Percentiles rank a stretch among this genome's conserved stretches.
These are phyloP conservation scores for Pestalotiopsis sp. DNA, from an alignment of 2,329 filamentous ascomycete genomes.

Conservation along the genomic window DNA sequence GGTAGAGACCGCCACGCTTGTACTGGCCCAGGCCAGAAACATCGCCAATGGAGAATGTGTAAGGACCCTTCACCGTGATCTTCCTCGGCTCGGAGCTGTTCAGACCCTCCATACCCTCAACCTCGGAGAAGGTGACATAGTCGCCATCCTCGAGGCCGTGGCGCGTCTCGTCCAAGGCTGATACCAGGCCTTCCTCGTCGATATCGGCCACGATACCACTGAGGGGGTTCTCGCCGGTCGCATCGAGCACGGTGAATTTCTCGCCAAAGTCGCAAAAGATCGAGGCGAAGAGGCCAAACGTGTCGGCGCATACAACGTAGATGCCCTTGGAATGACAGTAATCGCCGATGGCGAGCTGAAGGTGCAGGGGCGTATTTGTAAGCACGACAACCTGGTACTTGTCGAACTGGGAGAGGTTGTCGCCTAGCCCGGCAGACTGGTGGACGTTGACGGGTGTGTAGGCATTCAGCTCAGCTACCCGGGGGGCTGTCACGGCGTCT, in stretches of 20 bases:
- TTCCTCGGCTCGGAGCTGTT: slow-evolving; percentile 86
- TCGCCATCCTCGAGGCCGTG: slow-evolving; percentile 97
- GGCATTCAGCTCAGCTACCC: slow-evolving; percentile 91
- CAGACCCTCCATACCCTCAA: slow-evolving; percentile 88
- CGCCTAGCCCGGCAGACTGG: slow-evolving; percentile 64
- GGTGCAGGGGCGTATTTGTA: slow-evolving; percentile 78
- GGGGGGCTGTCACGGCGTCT: slow-evolving; percentile 82
- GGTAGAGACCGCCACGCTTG: slow-evolving; percentile 83
- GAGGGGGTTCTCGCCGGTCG: slow-evolving; percentile 85
- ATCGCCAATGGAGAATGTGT: slow-evolving; percentile 96
- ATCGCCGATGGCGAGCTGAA: slow-evolving; percentile 83
- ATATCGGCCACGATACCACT: slow-evolving; percentile 90
- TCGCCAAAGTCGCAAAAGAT: slow-evolving; percentile 98
- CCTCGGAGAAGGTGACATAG: slow-evolving; percentile 90
- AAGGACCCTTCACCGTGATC: slow-evolving; percentile 91
- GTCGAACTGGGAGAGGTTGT: slow-evolving; percentile 80
- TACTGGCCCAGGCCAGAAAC: slow-evolving; percentile 87
- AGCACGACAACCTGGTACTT: slow-evolving; percentile 92
- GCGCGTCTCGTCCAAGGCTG: slow-evolving; percentile 89
- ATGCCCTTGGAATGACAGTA: slow-evolving; percentile 95
- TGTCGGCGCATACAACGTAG: slow-evolving; percentile 84
- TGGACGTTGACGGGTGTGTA: slow-evolving; percentile 91
- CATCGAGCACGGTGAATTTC: slow-evolving; percentile 87
- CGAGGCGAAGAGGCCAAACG: slow-evolving; percentile 90
- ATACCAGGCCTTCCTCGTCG: slow-evolving; percentile 87